Evolutionary conservation across 768 basidiomycete genomes (phyloP).

Genomic region (Tricholoma saponaceum): DNA sequence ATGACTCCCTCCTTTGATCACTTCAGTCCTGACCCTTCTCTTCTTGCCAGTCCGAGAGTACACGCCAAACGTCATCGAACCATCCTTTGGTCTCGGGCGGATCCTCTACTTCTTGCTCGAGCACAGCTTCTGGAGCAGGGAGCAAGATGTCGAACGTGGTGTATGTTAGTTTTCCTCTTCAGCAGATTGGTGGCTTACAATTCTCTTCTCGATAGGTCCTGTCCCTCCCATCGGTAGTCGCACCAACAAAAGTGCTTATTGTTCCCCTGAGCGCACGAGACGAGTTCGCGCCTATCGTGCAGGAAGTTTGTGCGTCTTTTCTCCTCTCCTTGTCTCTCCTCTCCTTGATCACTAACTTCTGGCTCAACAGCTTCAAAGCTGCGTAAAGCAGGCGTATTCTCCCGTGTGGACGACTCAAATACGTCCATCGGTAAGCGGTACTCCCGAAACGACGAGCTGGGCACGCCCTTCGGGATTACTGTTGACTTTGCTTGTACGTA

Average conservation of each 20-base stretch:
- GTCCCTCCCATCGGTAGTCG: constrained; percentile 84
- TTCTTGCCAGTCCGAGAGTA: constrained; percentile 77
- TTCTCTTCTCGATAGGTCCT: constrained; percentile 56
- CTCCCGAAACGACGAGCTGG: constrained; percentile 96
- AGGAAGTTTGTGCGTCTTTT: constrained; percentile 79
- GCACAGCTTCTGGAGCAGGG: constrained; percentile 94
- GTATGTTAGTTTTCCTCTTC: constrained; percentile 41
- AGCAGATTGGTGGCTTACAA: background rate
- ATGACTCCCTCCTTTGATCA: constrained; percentile 20
- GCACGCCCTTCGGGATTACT: constrained; percentile 95
- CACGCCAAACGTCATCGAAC: constrained; percentile 97
- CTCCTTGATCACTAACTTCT: constrained; percentile 5
- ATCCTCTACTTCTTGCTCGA: constrained; percentile 93
- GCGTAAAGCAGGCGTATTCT: constrained; percentile 84
- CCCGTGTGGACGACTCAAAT: constrained; percentile 93
- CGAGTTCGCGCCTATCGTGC: constrained; percentile 79
- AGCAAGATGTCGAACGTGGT: constrained; percentile 85
- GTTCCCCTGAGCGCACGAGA: constrained; percentile 87
- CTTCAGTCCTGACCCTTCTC: background rate
- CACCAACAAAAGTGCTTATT: constrained; percentile 95
- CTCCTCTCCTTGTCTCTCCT: background rate
- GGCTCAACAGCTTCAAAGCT: constrained; percentile 67
- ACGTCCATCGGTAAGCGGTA: constrained; percentile 96
- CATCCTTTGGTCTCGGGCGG: constrained; percentile 96
- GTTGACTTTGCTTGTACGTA: constrained; percentile 83